These are phyloP conservation scores for Fraxinus pennsylvanica DNA, from an alignment of 257 asterid species.

Conservation along the genomic window DNA sequence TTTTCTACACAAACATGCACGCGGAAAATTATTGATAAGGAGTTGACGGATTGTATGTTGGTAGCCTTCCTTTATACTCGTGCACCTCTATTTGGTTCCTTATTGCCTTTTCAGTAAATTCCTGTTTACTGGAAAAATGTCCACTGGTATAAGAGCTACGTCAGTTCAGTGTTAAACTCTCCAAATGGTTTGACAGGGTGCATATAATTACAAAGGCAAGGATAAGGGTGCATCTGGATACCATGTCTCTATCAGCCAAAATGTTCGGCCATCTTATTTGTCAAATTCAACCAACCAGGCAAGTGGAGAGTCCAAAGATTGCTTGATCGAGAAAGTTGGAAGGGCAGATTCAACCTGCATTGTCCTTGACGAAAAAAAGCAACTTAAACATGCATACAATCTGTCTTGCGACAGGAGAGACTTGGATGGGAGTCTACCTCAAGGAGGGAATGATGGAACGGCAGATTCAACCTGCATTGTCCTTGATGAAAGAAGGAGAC, in stretches of 20 bases:
- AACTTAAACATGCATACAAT: constrained; percentile 22
- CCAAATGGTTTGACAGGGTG: constrained; percentile 51
- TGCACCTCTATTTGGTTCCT: constrained; percentile 15
- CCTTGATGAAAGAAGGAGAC: constrained; percentile 27
- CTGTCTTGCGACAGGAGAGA: background rate
- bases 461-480: constrained; percentile 27
- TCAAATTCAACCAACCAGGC: constrained; percentile 26
- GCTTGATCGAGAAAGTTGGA: constrained; percentile 27
- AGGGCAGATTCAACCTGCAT: constrained; percentile 29
- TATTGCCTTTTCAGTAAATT: constrained; percentile 1
- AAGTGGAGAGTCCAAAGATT: constrained; percentile 29
- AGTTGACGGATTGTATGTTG: background rate
- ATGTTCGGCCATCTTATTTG: constrained; percentile 28
- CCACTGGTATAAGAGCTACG: constrained; percentile 14
- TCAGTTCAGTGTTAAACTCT: constrained; percentile 26
- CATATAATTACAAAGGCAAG: constrained; percentile 28
- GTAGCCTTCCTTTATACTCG: constrained; percentile 1
- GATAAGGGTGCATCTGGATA: constrained; percentile 33
- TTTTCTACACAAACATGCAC: background rate
- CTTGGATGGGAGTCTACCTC: constrained; percentile 19
- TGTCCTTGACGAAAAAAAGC: constrained; percentile 27
- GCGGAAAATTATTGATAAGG: constrained; percentile 4
- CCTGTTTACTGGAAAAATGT: constrained; percentile 14
- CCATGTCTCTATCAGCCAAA: constrained; percentile 32
- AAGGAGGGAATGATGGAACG: constrained; percentile 29